Evolutionary conservation across 352 stramenopile species (phyloP), one percentile per base, ranked within the genome.

Genomic region (Ophiocytium majus): DNA sequence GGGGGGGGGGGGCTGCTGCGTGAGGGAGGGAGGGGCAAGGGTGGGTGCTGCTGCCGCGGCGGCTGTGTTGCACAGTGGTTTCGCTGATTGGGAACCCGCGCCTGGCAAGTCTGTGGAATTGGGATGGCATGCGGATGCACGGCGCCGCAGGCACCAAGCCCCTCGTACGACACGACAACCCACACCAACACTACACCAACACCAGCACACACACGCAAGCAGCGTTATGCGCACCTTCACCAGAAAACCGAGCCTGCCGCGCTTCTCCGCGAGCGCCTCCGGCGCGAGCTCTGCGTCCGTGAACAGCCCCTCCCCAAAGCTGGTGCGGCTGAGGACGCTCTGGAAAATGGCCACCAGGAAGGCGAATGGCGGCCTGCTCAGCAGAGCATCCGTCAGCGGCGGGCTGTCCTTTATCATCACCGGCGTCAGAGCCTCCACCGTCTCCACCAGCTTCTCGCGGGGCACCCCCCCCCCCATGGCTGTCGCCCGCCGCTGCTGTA

Each of bases 281-380:
- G 64, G 64, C 64, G 34, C 31, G 5, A 76, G 10, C 34, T 76
- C 64, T 17, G 5, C 5, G 5, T 76, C 64, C 31, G 64, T 17
- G 64, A 76, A 76, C 34, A 76, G 34, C 5, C 64, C 64, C 17
- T 34, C 64, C 31, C 64, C 64, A 37, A 76, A 76, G 34, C 64
- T 17, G 17, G 64, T 76, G 5, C 10, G 5, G 5, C 5, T 17
- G 5, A 5, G 31, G 5, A 37, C 64, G 64, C 64, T 37, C 31
- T 76, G 31, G 34, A 76, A 76, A 17, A 76, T 10, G 5, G 31
- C 31, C 31, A 34, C 5, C 5, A 76, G 5, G 64, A 76, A 76
- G 5, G 64, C 64, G 17, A 76, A 76, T 5, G 64, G 64, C 34
- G 64, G 64, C 64, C 64, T 5, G 31, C 31, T 37, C 5, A 76